Base-by-base conservation (phyloP, 2,329 filamentous ascomycete species). In the Penicillium fuscoglaucum region DNA sequence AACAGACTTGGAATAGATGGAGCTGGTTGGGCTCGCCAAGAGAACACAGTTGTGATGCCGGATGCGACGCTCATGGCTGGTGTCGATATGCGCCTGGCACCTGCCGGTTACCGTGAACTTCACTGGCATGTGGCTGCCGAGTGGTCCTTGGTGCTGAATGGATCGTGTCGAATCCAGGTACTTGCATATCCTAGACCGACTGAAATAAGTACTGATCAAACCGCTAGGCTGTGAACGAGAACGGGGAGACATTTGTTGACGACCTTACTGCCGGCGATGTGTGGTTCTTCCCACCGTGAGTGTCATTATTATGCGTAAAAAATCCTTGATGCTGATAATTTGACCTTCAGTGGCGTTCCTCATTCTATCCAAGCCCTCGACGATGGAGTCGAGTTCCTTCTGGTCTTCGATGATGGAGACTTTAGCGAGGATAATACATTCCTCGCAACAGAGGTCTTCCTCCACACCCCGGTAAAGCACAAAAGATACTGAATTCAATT, bases 171-270 rank as follows among this genome's bases (percentile, higher is more conserved):
- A 4, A 73, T 77, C 21, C 70, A 74, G 62, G 72, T 72, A 33
- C 17, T 33, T 21, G 1, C 13, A 39, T 3, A 1, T 46, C 1
- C 6, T 35, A 21, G n/a, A 9, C 15, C 9, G 2, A 3, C 9
- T 7, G 3, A 6, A n/a, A 4, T 13, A 29, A 19, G 13, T n/a
- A 43, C 37, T 61, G n/a, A 56, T 6, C 10, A n/a, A 8, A 0
- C 5, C 0, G 0, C 29, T 19, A 74, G 72, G 72, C 72, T 28
- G 63, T 75, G 2, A 72, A 75, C 12, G 70, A 73, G 39, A 87
- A 93, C 61, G 90, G 90, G 10, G 85, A 89, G 60, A 90, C 85
- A 61, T 92, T 91, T 71, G 84, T 92, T 60, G 90, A 91, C 63
- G 90, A 93, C 68, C 75, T 93, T 24, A 83, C 86, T 68, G 87